Percentiles rank a stretch among this genome's conserved stretches.
Evolutionary conservation across 805 yeast species (phyloP).

Genomic region (Debaryomyces hansenii): DNA sequence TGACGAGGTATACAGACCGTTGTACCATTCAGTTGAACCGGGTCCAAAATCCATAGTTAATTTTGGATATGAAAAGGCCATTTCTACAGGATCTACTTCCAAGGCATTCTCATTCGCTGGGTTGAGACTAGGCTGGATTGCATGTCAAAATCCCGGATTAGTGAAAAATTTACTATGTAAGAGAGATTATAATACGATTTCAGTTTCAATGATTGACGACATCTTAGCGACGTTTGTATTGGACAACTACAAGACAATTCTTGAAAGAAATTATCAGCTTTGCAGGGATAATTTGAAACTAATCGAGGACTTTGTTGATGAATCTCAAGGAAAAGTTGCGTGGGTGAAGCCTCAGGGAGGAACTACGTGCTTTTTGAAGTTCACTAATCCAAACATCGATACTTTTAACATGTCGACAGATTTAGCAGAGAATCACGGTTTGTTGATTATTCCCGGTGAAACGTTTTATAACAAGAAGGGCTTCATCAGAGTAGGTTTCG

Average conservation of each 20-base stretch:
- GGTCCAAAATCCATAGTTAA: conserved; percentile 46
- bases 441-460: conserved; percentile 52
- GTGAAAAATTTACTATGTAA: conserved; percentile 33
- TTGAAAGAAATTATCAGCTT: conserved; percentile 39
- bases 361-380: conserved; percentile 43
- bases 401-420: conserved; percentile 34
- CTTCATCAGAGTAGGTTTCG: conserved; percentile 49
- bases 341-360: conserved; percentile 51
- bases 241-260: conserved; percentile 27
- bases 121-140: conserved; percentile 54
- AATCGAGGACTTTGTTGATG: conserved; percentile 32
- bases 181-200: conserved; percentile 53
- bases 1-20: conserved; percentile 57
- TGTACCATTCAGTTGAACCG: conserved; percentile 39
- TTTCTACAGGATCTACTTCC: conserved; percentile 53
- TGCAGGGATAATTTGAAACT: conserved; percentile 38
- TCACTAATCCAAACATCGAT: conserved; percentile 24
- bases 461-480: conserved; percentile 41
- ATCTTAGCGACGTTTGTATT: conserved; percentile 44
- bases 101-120: conserved; percentile 57
- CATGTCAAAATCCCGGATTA: conserved; percentile 29
- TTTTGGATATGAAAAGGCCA: conserved; percentile 40
- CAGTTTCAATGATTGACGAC: conserved; percentile 50
- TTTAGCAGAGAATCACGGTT: conserved; percentile 32
- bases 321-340: conserved; percentile 28